These are phyloP conservation scores for Neurospora sp. DNA, from an alignment of 495 filamentous ascomycete species.

Conservation along the genomic window DNA sequence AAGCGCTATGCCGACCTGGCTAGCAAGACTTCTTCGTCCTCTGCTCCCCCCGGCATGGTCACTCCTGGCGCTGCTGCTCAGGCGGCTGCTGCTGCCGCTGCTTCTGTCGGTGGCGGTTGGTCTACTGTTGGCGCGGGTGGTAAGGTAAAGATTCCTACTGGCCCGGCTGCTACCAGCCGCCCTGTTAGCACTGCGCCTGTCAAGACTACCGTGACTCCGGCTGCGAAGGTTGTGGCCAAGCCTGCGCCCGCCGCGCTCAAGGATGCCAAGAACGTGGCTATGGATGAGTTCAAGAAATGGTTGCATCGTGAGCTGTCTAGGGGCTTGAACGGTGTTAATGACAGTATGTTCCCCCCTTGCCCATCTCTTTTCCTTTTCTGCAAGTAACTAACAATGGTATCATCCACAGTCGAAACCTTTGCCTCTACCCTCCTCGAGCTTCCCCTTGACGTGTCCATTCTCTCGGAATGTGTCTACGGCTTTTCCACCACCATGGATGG, in stretches of 20 bases:
- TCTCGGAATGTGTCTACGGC: conserved; percentile 80
- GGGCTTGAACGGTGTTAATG: conserved; percentile 34
- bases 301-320: conserved; percentile 59
- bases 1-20: conserved; percentile 97
- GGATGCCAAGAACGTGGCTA: conserved; percentile 45
- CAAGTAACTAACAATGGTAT: conserved; percentile 2
- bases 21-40: conserved; percentile 45
- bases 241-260: conserved; percentile 20
- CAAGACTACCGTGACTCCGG: conserved; percentile 17
- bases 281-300: conserved; percentile 93
- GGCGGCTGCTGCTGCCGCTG: conserved; percentile 20
- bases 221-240: conserved; percentile 28
- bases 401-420: conserved; percentile 60
- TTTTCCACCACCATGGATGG: conserved; percentile 80
- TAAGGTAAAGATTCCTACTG: conserved; percentile 68
- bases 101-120: conserved; percentile 57
- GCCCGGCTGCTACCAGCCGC: conserved; percentile 45
- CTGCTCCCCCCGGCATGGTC: conserved; percentile 8
- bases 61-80: conserved; percentile 3
- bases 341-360: conserved; percentile 30
- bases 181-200: conserved; percentile 41
- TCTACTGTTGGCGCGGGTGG: conserved; percentile 93
- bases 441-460: conserved; percentile 66
- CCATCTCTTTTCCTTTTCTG: not conserved
- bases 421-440: conserved; percentile 62